Percentiles rank a stretch among this genome's conserved stretches.
phyloP scores from a whole-genome alignment of 2,329 filamentous ascomycete species.

The Epichloe festucae region DNA sequence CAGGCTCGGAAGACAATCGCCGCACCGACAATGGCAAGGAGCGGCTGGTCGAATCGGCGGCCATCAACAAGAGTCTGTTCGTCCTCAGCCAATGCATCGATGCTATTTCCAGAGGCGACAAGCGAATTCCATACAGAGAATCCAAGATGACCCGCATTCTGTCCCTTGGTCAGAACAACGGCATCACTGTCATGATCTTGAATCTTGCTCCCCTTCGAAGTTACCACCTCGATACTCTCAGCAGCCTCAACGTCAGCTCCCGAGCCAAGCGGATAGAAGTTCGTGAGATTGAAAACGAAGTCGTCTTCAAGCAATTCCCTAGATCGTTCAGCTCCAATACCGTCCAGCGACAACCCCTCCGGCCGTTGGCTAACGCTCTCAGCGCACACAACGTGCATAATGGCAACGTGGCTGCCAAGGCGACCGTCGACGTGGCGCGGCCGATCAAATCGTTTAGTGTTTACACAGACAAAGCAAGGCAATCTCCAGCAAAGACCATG shows the following conservation, averaged over 20 bases:
- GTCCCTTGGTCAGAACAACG: slow-evolving; percentile 85
- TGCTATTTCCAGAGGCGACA: slow-evolving; percentile 65
- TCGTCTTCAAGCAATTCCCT: slow-evolving; percentile 68
- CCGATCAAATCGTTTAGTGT: slow-evolving; percentile 77
- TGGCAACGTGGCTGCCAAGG: slow-evolving; percentile 33
- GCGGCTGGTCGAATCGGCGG: slow-evolving; percentile 83
- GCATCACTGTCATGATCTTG: slow-evolving; percentile 90
- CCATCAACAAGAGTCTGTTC: slow-evolving; percentile 95
- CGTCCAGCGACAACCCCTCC: slow-evolving; percentile 58
- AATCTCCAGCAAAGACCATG: slow-evolving; percentile 1
- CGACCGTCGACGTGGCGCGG: slow-evolving; percentile 40
- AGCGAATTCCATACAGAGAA: slow-evolving; percentile 81
- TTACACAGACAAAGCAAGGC: slow-evolving; percentile 60
- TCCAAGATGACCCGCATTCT: slow-evolving; percentile 96
- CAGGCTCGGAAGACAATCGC: slow-evolving; percentile 90
- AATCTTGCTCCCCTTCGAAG: slow-evolving; percentile 85
- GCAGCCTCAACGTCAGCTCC: slow-evolving; percentile 88
- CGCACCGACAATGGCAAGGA: slow-evolving; percentile 90
- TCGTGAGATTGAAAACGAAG: slow-evolving; percentile 88
- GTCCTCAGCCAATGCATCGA: slow-evolving; percentile 92
- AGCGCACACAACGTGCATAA: slow-evolving; percentile 66
- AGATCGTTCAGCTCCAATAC: slow-evolving; percentile 32
- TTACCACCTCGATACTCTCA: slow-evolving; percentile 87
- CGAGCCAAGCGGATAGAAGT: slow-evolving; percentile 94
- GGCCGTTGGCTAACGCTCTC: slow-evolving; percentile 60